Conservation (phyloP, 2,329 filamentous ascomycete species). For the Knufia petricola region DNA sequence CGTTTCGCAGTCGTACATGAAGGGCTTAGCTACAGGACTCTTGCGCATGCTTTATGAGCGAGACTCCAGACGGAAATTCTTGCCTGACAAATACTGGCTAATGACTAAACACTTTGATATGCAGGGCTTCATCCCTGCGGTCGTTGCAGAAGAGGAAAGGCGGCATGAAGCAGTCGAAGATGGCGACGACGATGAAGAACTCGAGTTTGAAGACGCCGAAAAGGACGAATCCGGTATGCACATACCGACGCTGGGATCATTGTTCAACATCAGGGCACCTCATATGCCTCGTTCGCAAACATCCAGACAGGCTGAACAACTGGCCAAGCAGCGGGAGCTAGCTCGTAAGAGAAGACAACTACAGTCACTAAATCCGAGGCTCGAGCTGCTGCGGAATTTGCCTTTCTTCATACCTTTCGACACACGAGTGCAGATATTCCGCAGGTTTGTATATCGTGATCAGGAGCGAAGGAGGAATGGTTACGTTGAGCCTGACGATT, state of each 20-base stretch:
- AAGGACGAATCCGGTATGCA: slow-evolving; percentile 31
- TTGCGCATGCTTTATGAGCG: slow-evolving; percentile 85
- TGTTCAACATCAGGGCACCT: slow-evolving; percentile 21
- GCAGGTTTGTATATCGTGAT: slow-evolving; percentile 81
- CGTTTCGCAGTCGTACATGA: slow-evolving; percentile 68
- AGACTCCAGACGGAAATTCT: slow-evolving; percentile 77
- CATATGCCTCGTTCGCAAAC: slow-evolving; percentile 17
- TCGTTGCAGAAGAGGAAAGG: slow-evolving; percentile 76
- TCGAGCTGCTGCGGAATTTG: slow-evolving; percentile 91
- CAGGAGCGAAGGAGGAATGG: slow-evolving; percentile 62
- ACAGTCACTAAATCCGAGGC: slow-evolving; percentile 69
- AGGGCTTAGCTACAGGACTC: slow-evolving; percentile 67
- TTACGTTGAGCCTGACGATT: slow-evolving; percentile 60
- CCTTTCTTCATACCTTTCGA: slow-evolving; percentile 93
- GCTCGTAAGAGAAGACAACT: slow-evolving; percentile 59
- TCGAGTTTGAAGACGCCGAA: slow-evolving; percentile 33
- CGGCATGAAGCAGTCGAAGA: slow-evolving; percentile 59
- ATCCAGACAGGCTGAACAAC: slow-evolving; percentile 14
- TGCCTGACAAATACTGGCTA: slow-evolving; percentile 80
- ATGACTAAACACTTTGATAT: slow-evolving; percentile 86
- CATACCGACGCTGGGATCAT: slow-evolving; percentile 29
- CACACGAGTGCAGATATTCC: slow-evolving; percentile 83
- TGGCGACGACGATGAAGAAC: slow-evolving; percentile 45
- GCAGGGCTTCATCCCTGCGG: slow-evolving; percentile 73
- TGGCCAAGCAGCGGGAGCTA: slow-evolving; percentile 32